These are phyloP conservation scores for Grosmannia huntii DNA, from an alignment of 2,329 filamentous ascomycete genomes.

Conservation along the genomic window DNA sequence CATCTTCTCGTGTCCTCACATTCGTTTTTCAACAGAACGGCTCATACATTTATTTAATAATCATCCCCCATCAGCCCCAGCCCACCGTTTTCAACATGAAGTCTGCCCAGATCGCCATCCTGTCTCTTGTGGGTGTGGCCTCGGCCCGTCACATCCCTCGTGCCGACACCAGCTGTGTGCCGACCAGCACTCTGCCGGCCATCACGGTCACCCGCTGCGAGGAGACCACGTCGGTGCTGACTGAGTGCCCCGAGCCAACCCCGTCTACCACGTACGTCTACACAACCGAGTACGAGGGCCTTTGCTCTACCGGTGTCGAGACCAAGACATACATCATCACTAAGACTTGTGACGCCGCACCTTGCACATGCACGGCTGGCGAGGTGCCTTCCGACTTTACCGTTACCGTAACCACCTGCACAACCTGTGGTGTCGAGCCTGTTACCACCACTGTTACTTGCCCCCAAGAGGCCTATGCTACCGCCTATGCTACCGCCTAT, in stretches of 20 bases:
- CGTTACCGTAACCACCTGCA: conserved; percentile 9
- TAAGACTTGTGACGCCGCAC: conserved; percentile 10
- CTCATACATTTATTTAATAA: not conserved
- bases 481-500: not conserved
- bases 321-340: conserved; percentile 13
- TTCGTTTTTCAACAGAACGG: not conserved
- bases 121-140: not conserved
- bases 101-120: not conserved
- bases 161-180: not conserved
- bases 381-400: conserved; percentile 11
- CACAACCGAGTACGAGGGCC: conserved; percentile 6
- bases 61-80: not conserved
- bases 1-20: not conserved
- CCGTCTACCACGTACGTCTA: conserved; percentile 7
- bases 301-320: conserved; percentile 7
- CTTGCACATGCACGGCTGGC: conserved; percentile 3
- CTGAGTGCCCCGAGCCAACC: conserved; percentile 1
- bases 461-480: not conserved
- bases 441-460: conserved; percentile 9
- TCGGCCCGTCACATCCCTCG: not conserved
- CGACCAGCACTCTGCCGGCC: conserved; percentile 8
- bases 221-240: not conserved
- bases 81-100: not conserved
- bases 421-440: conserved; percentile 4
- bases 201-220: conserved; percentile 6